Evolutionary conservation across 192 early-diverging fungal species (phyloP), one percentile per base, ranked within the genome.

Genomic region (Kappamyces sp.): DNA sequence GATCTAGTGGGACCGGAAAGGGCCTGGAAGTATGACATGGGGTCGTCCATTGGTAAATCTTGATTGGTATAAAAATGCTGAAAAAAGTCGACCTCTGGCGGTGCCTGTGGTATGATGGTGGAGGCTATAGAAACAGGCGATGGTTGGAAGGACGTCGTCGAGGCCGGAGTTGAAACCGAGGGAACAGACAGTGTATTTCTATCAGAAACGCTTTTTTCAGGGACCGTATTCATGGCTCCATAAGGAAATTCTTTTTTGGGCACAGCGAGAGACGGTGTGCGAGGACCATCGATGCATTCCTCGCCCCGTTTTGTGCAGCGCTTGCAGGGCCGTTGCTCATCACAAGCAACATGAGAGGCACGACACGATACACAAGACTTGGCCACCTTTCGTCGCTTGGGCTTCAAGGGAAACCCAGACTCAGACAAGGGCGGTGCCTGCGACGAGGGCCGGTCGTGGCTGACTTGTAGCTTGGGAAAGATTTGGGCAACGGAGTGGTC

Each of bases 301-400:
- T 53, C 51, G 4, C 51, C 51, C 41, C 29, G 36, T 0, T 53
- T 53, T 5, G 41, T 39, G 41, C 51, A 53, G n/a, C 51, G 51
- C 12, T 11, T 32, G 30, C 51, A 53, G 29, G 51, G 51, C 14
- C 51, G 6, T 14, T 4, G 43, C n/a, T 53, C 51, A 32, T 53
- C 51, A 53, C 51, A 53, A 31, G 14, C 36, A 11, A 53, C 51
- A 53, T 53, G 51, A 0, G 12, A 35, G 11, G 36, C 41, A 34
- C 51, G 6, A 53, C 51, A 53, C 5, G 30, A 53, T 39, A 32
- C 30, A 53, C 51, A 53, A 0, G 51, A 35, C 14, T 31, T 53
- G 4, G 51, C 9, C 6, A 53, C 51, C 41, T 53, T 53, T 14
- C 51, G 6, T 53, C 51, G 6, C 14, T 53, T 53, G 12, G 14